Evolutionary conservation across 2,329 filamentous ascomycete genomes (phyloP).

Genomic region (Didymella glomerata): DNA sequence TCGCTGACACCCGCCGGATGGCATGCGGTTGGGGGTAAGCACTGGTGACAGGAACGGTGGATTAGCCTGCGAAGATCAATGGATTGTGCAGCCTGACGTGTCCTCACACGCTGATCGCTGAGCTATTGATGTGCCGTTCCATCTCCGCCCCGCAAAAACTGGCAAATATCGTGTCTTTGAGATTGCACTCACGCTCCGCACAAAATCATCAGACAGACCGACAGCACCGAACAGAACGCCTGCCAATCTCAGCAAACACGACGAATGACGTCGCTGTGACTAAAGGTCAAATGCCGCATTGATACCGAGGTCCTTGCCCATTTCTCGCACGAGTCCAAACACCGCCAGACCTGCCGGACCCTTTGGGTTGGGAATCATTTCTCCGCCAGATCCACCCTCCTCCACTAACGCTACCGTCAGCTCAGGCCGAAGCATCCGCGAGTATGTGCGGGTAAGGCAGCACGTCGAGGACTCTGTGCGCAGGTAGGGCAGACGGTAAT

Average conservation of each 20-base stretch:
- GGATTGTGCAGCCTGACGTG: conserved; percentile 8
- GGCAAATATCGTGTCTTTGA: conserved; percentile 11
- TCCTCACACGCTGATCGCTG: conserved; percentile 11
- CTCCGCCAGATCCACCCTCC: conserved; percentile 8
- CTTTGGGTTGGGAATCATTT: conserved; percentile 3
- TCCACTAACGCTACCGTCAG: conserved; percentile 20
- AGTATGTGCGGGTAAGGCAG: conserved; percentile 34
- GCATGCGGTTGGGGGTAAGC: conserved; percentile 17
- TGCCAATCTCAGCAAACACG: conserved; percentile 13
- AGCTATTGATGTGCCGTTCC: conserved; percentile 5
- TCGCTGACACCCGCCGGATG: conserved; percentile 25
- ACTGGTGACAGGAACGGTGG: conserved; percentile 17
- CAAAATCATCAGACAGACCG: background rate
- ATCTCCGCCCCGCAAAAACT: conserved; percentile 11
- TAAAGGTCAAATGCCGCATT: conserved; percentile 10
- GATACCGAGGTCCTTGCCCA: conserved; percentile 4
- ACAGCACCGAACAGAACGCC: background rate
- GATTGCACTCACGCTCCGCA: conserved; percentile 9
- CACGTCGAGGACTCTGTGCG: conserved; percentile 32
- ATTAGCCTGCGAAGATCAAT: conserved; percentile 10
- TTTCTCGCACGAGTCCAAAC: background rate
- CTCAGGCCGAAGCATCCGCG: conserved; percentile 38
- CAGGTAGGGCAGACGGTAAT: conserved; percentile 35
- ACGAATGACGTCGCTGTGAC: conserved; percentile 16
- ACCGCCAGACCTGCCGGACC: conserved; percentile 1